Base-by-base conservation (phyloP, 2,329 filamentous ascomycete species). In the Colletotrichum cuscutae region DNA sequence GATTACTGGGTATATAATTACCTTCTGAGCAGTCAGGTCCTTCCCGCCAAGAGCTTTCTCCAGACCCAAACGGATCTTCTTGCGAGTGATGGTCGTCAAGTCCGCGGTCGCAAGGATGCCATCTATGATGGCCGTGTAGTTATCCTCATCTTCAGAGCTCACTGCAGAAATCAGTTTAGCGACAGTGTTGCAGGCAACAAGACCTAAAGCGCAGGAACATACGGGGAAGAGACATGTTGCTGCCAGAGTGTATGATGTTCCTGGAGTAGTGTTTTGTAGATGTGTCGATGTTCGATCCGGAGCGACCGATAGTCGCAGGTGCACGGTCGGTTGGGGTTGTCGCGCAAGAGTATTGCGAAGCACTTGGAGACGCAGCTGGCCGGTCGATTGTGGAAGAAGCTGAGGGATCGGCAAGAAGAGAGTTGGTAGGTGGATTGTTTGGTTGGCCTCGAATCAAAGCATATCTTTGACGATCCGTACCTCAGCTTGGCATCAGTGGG, bases 81-180 rank as follows among this genome's bases (percentile, higher is more conserved):
- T 92, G 73, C 89, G 86, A 32, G 90, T 89, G 65, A 92, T 88
- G n/a, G 90, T 91, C 76, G 88, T 85, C 53, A 92, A 86, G 75
- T 92, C 88, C 68, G 88, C 87, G 12, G 85, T 87, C 30, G 84
- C 84, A 26, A 92, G 86, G 74, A 92, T 91, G 53, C 81, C 84
- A 77, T 92, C 90, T 79, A 92, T 91, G 76, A 91, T 86, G 67
- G 83, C 81, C 65, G 87, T 91, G 80, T 90, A 91, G 75, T 85
- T 83, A 68, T 79, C 75, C 76, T 83, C 83, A 77, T 91, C 89
- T 65, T 87, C 84, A 65, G 82, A 65, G 53, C 84, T 84, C 75
- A 90, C 89, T 90, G 74, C 53, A 19, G 12, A 26, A 7, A 26
- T 5, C 22, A 8, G 26, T 42, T 71, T 32, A 72, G 46, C 54